A percentile compares a stretch with the other conserved stretches of the same genome.
phyloP scores from a whole-genome alignment of 495 filamentous ascomycete genomes.

The Aspergillus funiculosus region DNA sequence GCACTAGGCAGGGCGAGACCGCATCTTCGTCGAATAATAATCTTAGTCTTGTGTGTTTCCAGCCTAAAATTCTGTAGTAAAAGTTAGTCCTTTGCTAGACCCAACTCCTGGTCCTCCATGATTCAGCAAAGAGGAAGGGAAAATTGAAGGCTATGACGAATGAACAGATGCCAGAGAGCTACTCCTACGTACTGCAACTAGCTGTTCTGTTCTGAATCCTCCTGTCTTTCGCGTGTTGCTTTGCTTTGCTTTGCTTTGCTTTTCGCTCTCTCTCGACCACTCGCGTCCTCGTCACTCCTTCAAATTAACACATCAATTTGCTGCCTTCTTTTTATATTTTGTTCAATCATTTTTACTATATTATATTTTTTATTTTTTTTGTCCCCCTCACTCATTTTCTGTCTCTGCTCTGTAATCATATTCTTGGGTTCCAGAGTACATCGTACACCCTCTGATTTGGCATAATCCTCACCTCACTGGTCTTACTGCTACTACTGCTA shows the following conservation, averaged over 20 bases:
- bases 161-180: too few relatives aligned
- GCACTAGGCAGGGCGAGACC: too few relatives aligned
- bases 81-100: conserved; percentile 8
- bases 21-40: conserved; percentile 13
- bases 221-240: background rate
- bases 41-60: background rate
- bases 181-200: conserved; percentile 6
- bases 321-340: conserved; percentile 11
- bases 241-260: conserved; percentile 10
- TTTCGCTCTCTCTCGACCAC: conserved; percentile 12
- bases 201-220: conserved; percentile 4
- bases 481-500: too few relatives aligned
- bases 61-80: conserved; percentile 9
- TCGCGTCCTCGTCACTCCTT: conserved; percentile 16
- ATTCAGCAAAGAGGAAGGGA: too few relatives aligned
- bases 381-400: background rate
- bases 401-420: background rate
- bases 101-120: too few relatives aligned
- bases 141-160: too few relatives aligned
- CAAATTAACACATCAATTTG: conserved; percentile 13
- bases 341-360: background rate
- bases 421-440: background rate
- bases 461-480: too few relatives aligned
- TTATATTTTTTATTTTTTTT: conserved; percentile 6
- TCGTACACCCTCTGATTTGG: background rate